These are phyloP conservation scores for Auricularia auricula-judae DNA, from an alignment of 768 basidiomycete genomes.

Conservation along the genomic window DNA sequence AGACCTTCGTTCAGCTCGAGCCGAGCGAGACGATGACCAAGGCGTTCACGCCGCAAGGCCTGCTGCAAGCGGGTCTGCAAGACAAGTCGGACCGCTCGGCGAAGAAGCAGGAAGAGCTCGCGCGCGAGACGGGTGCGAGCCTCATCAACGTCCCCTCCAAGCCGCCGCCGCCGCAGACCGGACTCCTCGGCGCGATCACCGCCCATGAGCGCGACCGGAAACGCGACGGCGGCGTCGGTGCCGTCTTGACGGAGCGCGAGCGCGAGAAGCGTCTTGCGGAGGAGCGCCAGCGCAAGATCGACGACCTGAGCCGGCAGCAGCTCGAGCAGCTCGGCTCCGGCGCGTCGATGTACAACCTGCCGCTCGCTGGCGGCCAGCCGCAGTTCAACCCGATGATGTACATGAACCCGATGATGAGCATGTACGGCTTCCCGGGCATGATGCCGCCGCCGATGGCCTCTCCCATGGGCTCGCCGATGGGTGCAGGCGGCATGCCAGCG, in stretches of 20 bases:
- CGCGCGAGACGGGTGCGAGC: slow-evolving; percentile 82
- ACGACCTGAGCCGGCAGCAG: slow-evolving; percentile 82
- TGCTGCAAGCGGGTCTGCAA: slow-evolving; percentile 89
- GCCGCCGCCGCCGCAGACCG: slow-evolving; percentile 89
- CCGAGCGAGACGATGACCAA: slow-evolving; percentile 72
- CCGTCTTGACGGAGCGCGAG: slow-evolving; percentile 89
- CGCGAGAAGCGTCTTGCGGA: slow-evolving; percentile 86
- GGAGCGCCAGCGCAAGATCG: slow-evolving; percentile 84
- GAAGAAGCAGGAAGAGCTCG: slow-evolving; percentile 87
- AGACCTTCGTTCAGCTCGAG: slow-evolving; percentile 62
- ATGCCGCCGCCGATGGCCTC: slow-evolving; percentile 38
- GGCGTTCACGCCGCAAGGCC: slow-evolving; percentile 88
- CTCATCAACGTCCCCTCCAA: slow-evolving; percentile 94
- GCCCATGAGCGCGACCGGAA: slow-evolving; percentile 91
- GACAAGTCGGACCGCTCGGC: slow-evolving; percentile 95
- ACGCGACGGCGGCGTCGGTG: slow-evolving; percentile 90
- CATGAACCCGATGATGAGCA: slow-evolving; percentile 26
- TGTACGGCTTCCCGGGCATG: slow-evolving; percentile 13
- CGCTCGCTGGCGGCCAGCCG: slow-evolving; percentile 34
- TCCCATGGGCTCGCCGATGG: slow-evolving; percentile 28
- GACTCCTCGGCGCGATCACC: slow-evolving; percentile 90
- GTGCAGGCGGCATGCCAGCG: slow-evolving; percentile 36
- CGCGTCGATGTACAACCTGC: slow-evolving; percentile 43
- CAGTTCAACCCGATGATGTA: slow-evolving; percentile 53
- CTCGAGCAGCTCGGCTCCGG: slow-evolving; percentile 66